Evolutionary conservation across 768 basidiomycete genomes (phyloP).

Genomic region (Calocybe gangraenosa): DNA sequence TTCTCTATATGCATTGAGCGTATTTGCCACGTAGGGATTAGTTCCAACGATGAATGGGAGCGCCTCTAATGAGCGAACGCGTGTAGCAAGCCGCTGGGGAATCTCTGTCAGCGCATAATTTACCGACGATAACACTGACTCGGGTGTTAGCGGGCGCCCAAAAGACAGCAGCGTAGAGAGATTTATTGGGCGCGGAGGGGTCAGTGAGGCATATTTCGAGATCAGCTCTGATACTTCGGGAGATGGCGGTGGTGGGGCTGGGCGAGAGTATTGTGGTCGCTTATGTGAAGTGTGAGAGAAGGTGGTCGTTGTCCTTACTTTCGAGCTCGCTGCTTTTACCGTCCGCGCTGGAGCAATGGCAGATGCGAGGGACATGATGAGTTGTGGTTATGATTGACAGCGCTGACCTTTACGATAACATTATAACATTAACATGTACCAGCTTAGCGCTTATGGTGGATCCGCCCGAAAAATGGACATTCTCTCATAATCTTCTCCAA

Average conservation of each 20-base stretch:
- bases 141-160: slow-evolving; percentile 66
- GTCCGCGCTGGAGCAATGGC: slow-evolving; percentile 1
- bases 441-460: too few relatives aligned
- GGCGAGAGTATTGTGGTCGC: slow-evolving; percentile 24
- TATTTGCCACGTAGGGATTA: slow-evolving; percentile 79
- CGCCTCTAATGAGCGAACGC: slow-evolving; percentile 68
- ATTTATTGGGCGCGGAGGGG: slow-evolving; percentile 65
- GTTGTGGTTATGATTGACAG: too few relatives aligned
- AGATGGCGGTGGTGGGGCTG: slow-evolving; percentile 45
- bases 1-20: slow-evolving; percentile 61
- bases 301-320: slow-evolving; percentile 5
- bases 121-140: slow-evolving; percentile 72
- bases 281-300: slow-evolving; percentile 2
- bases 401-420: too few relatives aligned
- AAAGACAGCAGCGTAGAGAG: slow-evolving; percentile 72
- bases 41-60: slow-evolving; percentile 88
- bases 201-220: slow-evolving; percentile 51
- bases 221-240: slow-evolving; percentile 56
- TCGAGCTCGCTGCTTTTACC: slow-evolving; percentile 8
- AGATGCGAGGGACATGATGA: slow-evolving; percentile 7
- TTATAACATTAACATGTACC: too few relatives aligned
- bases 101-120: slow-evolving; percentile 72
- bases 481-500: too few relatives aligned
- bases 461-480: slow-evolving; percentile 15
- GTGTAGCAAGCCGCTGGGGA: slow-evolving; percentile 69